Base-by-base conservation (phyloP, 2,329 filamentous ascomycete species). In the Fonsecaea monophora region DNA sequence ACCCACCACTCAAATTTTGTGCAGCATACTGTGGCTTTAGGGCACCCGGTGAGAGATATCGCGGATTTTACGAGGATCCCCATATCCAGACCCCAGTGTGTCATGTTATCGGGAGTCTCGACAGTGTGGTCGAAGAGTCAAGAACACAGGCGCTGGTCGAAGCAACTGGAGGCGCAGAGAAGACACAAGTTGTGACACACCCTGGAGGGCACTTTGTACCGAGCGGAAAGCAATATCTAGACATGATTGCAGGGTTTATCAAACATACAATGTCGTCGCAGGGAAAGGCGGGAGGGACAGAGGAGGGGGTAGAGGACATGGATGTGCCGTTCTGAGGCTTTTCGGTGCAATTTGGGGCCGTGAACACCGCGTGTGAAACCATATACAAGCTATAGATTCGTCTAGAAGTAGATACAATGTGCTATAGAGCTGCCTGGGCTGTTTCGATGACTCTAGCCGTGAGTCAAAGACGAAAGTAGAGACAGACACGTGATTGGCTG, bases 191-290 rank as follows among this genome's bases (percentile, higher is more conserved):
- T 60, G 82, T 90, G 60, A 87, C 90, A 73, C 92, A 96, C 78
- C 94, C 94, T 1, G 94, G 94, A 7, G 94, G 94, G 0, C 94
- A 98, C 77, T 93, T 96, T 75, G 86, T 97, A 74, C 94, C 94
- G 0, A 88, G 92, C 67, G 87, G 89, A 72, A 92, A 90, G 81
- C 90, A 93, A 72, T 95, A 90, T 85, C 87, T 90, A 21, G 89
- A 90, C 82, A 90, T 90, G 37, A 79, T 96, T 70, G 88, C 90
- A 4, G 87, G 84, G 0, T 96, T 94, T 75, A 87, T 95, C 56
- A 69, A 72, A 54, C 65, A 83, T 81, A 72, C 84, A 85, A 69
- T 78, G 79, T 55, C 70, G 87, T 81, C 74, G 59, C 54, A 59
- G 38, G 55, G 67, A 42, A 62, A 76, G 54, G 75, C 76, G 50